These are phyloP conservation scores for Trifolium pratense DNA, from an alignment of 306 rosid genomes.

Conservation along the genomic window DNA sequence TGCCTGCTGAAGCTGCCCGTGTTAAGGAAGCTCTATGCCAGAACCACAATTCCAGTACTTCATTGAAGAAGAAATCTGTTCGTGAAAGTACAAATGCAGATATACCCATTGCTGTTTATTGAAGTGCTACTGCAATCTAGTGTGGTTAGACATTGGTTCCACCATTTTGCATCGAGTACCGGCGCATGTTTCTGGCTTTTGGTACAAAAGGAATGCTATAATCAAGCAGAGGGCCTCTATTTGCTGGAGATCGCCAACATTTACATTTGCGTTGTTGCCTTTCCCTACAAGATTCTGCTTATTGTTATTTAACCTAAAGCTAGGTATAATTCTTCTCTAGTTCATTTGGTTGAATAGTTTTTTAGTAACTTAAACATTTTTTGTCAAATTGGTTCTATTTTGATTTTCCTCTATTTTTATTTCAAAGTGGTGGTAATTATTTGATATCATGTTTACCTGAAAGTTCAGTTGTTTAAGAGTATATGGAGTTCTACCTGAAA, in stretches of 20 bases:
- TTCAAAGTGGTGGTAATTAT: not conserved
- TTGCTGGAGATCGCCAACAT: conserved; percentile 13
- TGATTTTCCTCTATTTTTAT: conserved; percentile 3
- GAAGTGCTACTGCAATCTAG: conserved; percentile 18
- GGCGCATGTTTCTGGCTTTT: conserved; percentile 24
- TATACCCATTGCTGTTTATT: conserved; percentile 62
- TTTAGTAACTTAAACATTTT: not conserved
- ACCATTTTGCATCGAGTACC: conserved; percentile 21
- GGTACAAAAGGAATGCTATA: conserved; percentile 29
- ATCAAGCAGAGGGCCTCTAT: conserved; percentile 29
- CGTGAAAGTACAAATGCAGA: conserved; percentile 46
- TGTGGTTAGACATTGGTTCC: conserved; percentile 22
- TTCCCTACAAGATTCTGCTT: conserved; percentile 32
- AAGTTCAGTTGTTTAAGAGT: not conserved
- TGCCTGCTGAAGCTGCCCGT: conserved; percentile 70
- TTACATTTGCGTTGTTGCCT: conserved; percentile 7
- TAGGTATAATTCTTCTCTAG: conserved; percentile 29
- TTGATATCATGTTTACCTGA: not conserved
- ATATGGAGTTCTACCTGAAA: not conserved
- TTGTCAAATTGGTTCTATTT: not conserved
- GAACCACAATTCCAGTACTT: conserved; percentile 42
- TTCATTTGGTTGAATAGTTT: conserved; percentile 11
- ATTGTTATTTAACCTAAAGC: conserved; percentile 21
- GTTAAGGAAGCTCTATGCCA: conserved; percentile 49
- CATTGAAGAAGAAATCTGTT: conserved; percentile 36